Evolutionary conservation across 257 asterid species (phyloP).

Genomic region (Scutellaria minor): DNA sequence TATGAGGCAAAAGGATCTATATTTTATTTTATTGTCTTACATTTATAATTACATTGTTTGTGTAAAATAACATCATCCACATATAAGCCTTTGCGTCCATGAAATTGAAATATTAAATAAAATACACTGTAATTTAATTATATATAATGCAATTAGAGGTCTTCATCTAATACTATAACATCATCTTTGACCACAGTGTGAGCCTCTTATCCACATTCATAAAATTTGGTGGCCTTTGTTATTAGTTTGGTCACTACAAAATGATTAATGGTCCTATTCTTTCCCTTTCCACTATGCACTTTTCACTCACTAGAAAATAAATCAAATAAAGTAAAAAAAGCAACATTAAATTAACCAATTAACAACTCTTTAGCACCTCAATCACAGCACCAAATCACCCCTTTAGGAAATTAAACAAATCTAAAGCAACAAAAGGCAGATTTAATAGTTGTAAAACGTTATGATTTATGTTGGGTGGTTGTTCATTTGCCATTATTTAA

Average conservation of each 20-base stretch:
- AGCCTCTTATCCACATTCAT: conserved; percentile 20
- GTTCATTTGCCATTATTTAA: conserved; percentile 18
- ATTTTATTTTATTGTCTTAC: too few relatives aligned
- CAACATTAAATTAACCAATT: conserved; percentile 18
- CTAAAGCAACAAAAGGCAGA: conserved; percentile 25
- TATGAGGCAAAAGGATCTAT: too few relatives aligned
- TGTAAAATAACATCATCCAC: too few relatives aligned
- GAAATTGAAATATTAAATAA: too few relatives aligned
- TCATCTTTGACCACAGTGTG: not conserved
- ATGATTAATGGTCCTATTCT: conserved; percentile 23
- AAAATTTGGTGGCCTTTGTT: not conserved
- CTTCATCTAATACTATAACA: too few relatives aligned
- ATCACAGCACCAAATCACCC: conserved; percentile 25
- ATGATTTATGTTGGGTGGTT: conserved; percentile 12
- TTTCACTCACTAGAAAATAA: conserved; percentile 7
- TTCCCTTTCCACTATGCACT: conserved; percentile 32
- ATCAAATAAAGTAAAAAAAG: not conserved
- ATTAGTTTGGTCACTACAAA: not conserved
- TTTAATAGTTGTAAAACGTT: conserved; percentile 11
- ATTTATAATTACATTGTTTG: too few relatives aligned
- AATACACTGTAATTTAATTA: too few relatives aligned
- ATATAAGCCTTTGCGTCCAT: too few relatives aligned
- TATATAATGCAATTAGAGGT: too few relatives aligned
- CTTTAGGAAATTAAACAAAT: conserved; percentile 17
- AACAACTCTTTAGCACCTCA: conserved; percentile 19